Conservation (phyloP, 805 yeast species). For the Naumovozyma baii region DNA sequence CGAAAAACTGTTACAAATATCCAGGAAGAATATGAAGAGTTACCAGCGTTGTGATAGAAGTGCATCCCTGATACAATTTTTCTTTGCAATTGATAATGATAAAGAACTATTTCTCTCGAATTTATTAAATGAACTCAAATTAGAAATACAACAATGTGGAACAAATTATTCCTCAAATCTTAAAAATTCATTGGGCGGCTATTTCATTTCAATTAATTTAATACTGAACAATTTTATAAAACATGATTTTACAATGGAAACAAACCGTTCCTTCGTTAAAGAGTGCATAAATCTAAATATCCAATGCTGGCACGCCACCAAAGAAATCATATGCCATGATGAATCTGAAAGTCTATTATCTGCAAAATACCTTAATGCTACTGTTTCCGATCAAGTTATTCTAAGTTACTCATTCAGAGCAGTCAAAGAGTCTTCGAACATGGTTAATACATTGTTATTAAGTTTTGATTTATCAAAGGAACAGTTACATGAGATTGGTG, state of each 20-base stretch:
- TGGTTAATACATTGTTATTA: conserved; percentile 40
- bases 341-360: conserved; percentile 63
- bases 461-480: conserved; percentile 20
- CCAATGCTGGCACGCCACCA: conserved; percentile 29
- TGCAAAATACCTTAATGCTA: conserved; percentile 32
- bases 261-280: no score
- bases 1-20: conserved; percentile 17
- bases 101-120: conserved; percentile 23
- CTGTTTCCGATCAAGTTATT: conserved; percentile 36
- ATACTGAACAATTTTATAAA: no score
- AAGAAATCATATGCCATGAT: conserved; percentile 49
- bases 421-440: conserved; percentile 58
- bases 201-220: conserved; percentile 45
- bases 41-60: conserved; percentile 62
- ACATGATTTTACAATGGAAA: no score
- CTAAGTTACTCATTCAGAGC: conserved; percentile 76
- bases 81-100: conserved; percentile 32
- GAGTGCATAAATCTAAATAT: conserved; percentile 10
- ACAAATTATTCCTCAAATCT: conserved; percentile 36
- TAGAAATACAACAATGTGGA: conserved; percentile 29
- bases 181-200: conserved; percentile 56
- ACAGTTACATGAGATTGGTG: conserved; percentile 35
- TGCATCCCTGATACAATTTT: conserved; percentile 51
- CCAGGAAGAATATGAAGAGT: conserved; percentile 34
- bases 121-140: conserved; percentile 30